Evolutionary conservation across 805 yeast genomes (phyloP).

Genomic region (Myxozyma melibiosi): DNA sequence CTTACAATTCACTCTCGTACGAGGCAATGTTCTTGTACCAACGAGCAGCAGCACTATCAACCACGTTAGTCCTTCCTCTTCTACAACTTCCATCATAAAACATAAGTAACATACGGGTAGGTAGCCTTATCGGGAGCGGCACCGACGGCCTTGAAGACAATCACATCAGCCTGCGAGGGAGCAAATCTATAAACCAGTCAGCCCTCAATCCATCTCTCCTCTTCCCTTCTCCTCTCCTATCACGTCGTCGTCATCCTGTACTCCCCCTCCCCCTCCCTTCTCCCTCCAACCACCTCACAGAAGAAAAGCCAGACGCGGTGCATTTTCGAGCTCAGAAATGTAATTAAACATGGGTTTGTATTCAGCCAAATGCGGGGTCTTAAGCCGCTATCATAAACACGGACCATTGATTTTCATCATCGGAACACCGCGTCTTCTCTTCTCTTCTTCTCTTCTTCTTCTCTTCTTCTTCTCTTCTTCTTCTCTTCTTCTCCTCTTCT

Average conservation of each 20-base stretch:
- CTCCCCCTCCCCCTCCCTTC: too few species aligned
- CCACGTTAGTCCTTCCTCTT: not conserved
- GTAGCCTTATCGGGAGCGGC: constrained; percentile 57
- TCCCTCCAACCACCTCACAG: not conserved
- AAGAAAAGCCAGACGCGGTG: not conserved
- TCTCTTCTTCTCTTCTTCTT: too few species aligned
- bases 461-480: too few species aligned
- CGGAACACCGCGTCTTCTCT: too few species aligned
- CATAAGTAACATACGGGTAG: constrained; percentile 57
- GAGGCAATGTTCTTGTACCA: constrained; percentile 99
- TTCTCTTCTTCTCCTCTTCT: too few species aligned
- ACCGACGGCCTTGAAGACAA: constrained; percentile 83
- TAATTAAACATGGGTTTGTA: constrained; percentile 58
- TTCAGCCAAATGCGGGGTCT: constrained; percentile 90
- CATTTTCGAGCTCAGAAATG: constrained; percentile 43
- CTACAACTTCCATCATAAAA: not conserved
- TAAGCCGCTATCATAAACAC: constrained; percentile 93
- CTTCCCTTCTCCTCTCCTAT: too few species aligned
- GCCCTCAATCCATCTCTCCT: too few species aligned
- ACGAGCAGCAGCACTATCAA: constrained; percentile 74
- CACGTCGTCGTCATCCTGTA: too few species aligned
- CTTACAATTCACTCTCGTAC: constrained; percentile 78
- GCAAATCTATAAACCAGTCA: constrained; percentile 66
- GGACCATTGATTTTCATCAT: constrained; percentile 79
- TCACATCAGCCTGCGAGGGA: constrained; percentile 94